A percentile compares a stretch with the other conserved stretches of the same genome.
Conservation (phyloP, 1,284 basidiomycete species). For the Neonothopanus nambi region DNA sequence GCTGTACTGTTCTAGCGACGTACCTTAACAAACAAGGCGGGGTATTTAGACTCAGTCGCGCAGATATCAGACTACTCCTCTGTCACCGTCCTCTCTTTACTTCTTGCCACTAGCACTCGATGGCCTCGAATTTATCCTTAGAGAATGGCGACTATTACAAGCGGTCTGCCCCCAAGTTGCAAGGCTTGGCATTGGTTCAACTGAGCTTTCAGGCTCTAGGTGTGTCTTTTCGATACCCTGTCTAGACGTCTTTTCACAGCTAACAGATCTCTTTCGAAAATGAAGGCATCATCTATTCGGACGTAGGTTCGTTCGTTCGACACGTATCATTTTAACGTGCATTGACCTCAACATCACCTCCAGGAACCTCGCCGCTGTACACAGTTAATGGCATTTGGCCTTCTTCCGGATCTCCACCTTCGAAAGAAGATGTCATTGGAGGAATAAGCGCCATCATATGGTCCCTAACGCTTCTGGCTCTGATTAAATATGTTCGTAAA, state of each 20-base stretch:
- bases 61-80: no score
- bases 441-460: slow-evolving; percentile 62
- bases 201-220: slow-evolving; percentile 40
- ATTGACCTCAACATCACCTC: neutral
- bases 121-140: slow-evolving; percentile 24
- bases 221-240: slow-evolving; percentile 19
- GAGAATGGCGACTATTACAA: slow-evolving; percentile 28
- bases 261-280: no score
- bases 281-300: slow-evolving; percentile 70
- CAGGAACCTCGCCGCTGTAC: slow-evolving; percentile 58
- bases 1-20: no score
- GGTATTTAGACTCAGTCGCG: no score
- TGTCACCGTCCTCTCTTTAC: no score
- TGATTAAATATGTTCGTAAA: slow-evolving; percentile 61
- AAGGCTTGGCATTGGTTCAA: slow-evolving; percentile 32
- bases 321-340: neutral
- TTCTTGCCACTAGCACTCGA: slow-evolving; percentile 3
- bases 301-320: slow-evolving; percentile 38
- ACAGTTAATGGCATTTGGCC: slow-evolving; percentile 66
- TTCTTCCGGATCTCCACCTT: slow-evolving; percentile 45
- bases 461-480: slow-evolving; percentile 58
- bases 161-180: slow-evolving; percentile 30
- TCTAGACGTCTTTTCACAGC: neutral
- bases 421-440: no score
- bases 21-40: no score